Evolutionary conservation across 352 stramenopile species (phyloP).

Genomic region (Halophytophthora polymorphica): DNA sequence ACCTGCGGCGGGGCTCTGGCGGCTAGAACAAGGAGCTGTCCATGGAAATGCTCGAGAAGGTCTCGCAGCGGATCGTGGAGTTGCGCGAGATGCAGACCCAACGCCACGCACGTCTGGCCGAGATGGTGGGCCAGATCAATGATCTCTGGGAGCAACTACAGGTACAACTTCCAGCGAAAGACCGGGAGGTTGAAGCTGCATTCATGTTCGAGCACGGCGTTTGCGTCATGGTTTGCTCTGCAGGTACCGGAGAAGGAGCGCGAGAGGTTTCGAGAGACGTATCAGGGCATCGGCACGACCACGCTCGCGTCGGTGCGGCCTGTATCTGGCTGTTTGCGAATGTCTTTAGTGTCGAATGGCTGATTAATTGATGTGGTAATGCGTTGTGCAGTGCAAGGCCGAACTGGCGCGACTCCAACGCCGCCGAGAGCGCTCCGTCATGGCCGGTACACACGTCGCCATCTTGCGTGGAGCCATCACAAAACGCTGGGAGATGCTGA

Average conservation of each 20-base stretch:
- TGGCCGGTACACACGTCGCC: constrained; percentile 15
- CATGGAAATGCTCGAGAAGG: constrained; percentile 28
- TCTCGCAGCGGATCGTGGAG: constrained; percentile 31
- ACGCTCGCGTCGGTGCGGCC: constrained; percentile 22
- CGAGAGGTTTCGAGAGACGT: constrained; percentile 21
- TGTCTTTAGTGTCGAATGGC: neutral
- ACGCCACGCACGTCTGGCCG: constrained; percentile 17
- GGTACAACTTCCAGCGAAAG: constrained; percentile 5
- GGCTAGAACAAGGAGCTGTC: constrained; percentile 25
- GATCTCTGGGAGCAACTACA: constrained; percentile 31
- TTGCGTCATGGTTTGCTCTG: neutral
- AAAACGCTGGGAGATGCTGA: constrained; percentile 23
- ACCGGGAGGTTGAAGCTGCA: neutral
- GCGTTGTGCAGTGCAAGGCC: constrained; percentile 17
- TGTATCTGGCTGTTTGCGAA: neutral
- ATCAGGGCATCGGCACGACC: constrained; percentile 22
- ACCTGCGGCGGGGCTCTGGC: neutral
- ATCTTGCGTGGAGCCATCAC: constrained; percentile 21
- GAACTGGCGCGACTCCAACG: constrained; percentile 26
- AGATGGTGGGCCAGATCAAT: constrained; percentile 31
- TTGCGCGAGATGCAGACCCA: constrained; percentile 29
- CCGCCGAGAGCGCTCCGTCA: constrained; percentile 22
- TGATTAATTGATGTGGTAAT: neutral
- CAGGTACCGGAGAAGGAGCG: constrained; percentile 31
- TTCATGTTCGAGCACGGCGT: neutral